Evolutionary conservation across 1,284 basidiomycete species (phyloP), one percentile per base, ranked within the genome.

Genomic region (Ustilago cynodontis): DNA sequence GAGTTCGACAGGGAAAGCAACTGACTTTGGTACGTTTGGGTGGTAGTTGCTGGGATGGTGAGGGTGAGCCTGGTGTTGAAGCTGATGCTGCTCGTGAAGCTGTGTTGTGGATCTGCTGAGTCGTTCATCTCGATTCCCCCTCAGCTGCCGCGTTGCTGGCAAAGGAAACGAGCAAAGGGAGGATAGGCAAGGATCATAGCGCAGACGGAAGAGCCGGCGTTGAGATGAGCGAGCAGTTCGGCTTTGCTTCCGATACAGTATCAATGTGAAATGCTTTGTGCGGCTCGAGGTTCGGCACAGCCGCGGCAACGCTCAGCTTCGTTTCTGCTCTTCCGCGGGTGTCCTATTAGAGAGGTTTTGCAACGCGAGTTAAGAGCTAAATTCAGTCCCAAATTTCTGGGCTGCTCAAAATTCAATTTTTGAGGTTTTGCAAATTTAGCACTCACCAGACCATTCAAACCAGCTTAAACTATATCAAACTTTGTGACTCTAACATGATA

Each of bases 21-120:
- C 71, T 73, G n/a, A 73, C 49, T 54, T 68, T 73, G n/a, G 71
- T 65, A 22, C 65, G 33, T 26, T 55, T 63, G 41, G 65, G 55
- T n/a, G 53, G 39, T 1, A 39, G 51, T 41, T 55, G 53, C 33
- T 61, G 57, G 4, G 65, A 62, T 1, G 56, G 61, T 29, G 56
- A 55, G 6, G 59, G 58, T 3, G 63, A 65, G 8, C 41, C 62
- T 26, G 58, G 53, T 13, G 39, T 37, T 5, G 61, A 65, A 37
- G 18, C 18, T 11, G 61, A 55, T 6, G 31, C 56, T 9, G 45
- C 50, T n/a, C 28, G n/a, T 35, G 2, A 53, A 54, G 28, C 51
- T 43, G n/a, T 39, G 18, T 22, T 3, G 6, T 33, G 18, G 7
- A 5, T 53, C 18, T 31, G 18, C 29, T 31, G 20, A 53, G 4